A percentile compares a stretch with the other conserved stretches of the same genome.
Evolutionary conservation across 306 rosid genomes (phyloP).

Genomic region (Gastrolobium bilobum): DNA sequence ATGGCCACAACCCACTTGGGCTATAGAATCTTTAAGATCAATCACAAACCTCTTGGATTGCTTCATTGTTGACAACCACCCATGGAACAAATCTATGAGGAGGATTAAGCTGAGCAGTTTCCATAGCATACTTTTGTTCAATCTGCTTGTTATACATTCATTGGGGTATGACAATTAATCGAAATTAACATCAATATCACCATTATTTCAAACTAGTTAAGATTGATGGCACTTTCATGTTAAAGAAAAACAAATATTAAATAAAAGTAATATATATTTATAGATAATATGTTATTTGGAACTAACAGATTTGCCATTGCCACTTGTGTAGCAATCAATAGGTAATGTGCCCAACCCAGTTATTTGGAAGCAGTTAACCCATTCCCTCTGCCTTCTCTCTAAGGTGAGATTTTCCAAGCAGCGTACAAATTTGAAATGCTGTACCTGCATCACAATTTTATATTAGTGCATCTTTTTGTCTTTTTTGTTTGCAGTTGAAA

Average conservation of each 20-base stretch:
- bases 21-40: neutral
- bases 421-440: slow-evolving; percentile 72
- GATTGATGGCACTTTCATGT: no score
- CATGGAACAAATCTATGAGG: slow-evolving; percentile 85
- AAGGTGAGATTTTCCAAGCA: slow-evolving; percentile 73
- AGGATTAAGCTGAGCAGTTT: slow-evolving; percentile 75
- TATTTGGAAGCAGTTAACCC: slow-evolving; percentile 76
- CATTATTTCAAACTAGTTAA: no score
- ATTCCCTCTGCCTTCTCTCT: slow-evolving; percentile 55
- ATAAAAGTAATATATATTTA: no score
- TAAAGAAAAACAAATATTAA: no score
- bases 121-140: slow-evolving; percentile 66
- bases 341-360: slow-evolving; percentile 64
- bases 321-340: slow-evolving; percentile 74
- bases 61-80: slow-evolving; percentile 76
- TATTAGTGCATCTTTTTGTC: neutral
- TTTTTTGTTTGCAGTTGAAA: neutral
- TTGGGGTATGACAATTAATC: no score
- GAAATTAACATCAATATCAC: no score
- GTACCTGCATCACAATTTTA: slow-evolving; percentile 50
- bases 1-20: slow-evolving; percentile 10
- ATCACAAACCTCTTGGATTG: slow-evolving; percentile 77
- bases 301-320: slow-evolving; percentile 73
- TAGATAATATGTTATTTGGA: neutral
- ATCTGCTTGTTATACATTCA: slow-evolving; percentile 54